Conservation (phyloP, 441 rosid genomes). For the Biscutella laevigata region DNA sequence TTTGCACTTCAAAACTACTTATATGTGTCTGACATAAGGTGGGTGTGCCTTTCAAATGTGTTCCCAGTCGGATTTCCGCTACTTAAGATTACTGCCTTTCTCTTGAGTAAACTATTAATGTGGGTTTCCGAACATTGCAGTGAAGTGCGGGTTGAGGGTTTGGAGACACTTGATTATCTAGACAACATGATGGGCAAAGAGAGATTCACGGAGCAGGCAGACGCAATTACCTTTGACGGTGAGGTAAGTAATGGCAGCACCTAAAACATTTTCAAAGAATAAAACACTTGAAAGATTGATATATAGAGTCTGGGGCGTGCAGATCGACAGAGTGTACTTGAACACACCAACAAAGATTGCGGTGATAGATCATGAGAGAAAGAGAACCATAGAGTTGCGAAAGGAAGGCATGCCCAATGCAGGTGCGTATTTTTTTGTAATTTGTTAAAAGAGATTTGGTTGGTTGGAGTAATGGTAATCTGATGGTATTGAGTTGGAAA, state of each 20-base stretch:
- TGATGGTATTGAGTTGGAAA: slow-evolving; percentile 9
- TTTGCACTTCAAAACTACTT: slow-evolving; percentile 50
- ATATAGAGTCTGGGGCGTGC: background rate
- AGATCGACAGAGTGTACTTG: slow-evolving; percentile 61
- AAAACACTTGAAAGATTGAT: background rate
- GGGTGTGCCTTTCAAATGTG: slow-evolving; percentile 15
- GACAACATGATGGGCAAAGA: slow-evolving; percentile 44
- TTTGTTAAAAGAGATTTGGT: background rate
- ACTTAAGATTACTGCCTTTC: background rate
- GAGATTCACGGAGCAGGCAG: slow-evolving; percentile 66
- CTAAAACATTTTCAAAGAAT: background rate
- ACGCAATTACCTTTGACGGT: slow-evolving; percentile 61
- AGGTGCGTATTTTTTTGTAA: slow-evolving; percentile 24
- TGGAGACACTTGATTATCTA: slow-evolving; percentile 69
- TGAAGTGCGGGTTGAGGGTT: slow-evolving; percentile 71
- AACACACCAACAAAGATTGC: slow-evolving; percentile 66
- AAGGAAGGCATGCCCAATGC: slow-evolving; percentile 64
- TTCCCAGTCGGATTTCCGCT: slow-evolving; percentile 12
- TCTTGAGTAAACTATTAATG: background rate
- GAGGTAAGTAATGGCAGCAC: slow-evolving; percentile 34
- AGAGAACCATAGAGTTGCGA: slow-evolving; percentile 55
- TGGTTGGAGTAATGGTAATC: too few relatives aligned
- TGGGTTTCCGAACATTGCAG: slow-evolving; percentile 31
- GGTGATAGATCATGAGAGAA: slow-evolving; percentile 62
- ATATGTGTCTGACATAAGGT: slow-evolving; percentile 66